A percentile compares a stretch with the other conserved stretches of the same genome.
Evolutionary conservation across 2,329 filamentous ascomycete genomes (phyloP).

Genomic region (Monosporascus sp.): DNA sequence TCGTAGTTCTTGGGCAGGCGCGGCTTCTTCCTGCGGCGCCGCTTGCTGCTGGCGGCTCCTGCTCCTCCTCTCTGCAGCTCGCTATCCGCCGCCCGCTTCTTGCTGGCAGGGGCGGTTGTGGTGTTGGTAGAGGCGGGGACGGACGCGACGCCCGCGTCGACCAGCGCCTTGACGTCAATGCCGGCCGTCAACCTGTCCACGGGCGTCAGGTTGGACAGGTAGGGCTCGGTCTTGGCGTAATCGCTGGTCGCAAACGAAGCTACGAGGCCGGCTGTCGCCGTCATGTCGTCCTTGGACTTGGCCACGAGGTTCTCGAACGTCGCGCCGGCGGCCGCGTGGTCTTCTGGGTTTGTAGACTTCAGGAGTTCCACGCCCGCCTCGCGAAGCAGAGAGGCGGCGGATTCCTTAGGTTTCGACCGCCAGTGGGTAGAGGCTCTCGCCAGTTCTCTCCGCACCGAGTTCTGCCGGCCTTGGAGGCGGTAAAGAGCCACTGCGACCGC

Average conservation of each 20-base stretch:
- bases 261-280: constrained; percentile 76
- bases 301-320: constrained; percentile 70
- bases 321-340: constrained; percentile 66
- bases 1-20: constrained; percentile 67
- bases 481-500: constrained; percentile 77
- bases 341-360: constrained; percentile 63
- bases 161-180: constrained; percentile 57
- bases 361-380: constrained; percentile 81
- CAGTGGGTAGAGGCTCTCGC: constrained; percentile 78
- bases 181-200: constrained; percentile 56
- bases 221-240: constrained; percentile 47
- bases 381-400: constrained; percentile 62
- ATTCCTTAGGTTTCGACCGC: constrained; percentile 53
- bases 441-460: constrained; percentile 67
- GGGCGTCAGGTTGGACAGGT: constrained; percentile 54
- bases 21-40: constrained; percentile 48
- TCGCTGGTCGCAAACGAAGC: constrained; percentile 68
- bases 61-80: constrained; percentile 28
- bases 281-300: constrained; percentile 60
- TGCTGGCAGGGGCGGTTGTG: constrained; percentile 16
- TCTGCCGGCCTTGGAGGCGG: constrained; percentile 66
- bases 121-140: background rate
- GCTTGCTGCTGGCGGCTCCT: constrained; percentile 33
- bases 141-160: constrained; percentile 59
- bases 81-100: constrained; percentile 44